Evolutionary conservation across 495 filamentous ascomycete species (phyloP).

Genomic region (Penicillium tannophilum): DNA sequence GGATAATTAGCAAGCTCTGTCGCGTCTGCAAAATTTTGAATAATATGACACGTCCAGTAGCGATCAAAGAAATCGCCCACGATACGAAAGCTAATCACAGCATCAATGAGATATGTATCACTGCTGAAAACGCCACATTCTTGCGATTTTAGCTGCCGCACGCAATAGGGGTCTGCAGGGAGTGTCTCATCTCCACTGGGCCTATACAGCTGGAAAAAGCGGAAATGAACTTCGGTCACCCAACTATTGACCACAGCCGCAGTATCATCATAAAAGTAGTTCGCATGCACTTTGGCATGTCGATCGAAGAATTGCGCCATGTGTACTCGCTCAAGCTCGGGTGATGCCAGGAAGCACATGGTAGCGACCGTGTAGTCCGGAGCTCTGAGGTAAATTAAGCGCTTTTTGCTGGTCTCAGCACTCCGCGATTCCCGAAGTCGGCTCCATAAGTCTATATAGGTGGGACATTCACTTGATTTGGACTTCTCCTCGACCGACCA

Average conservation of each 20-base stretch:
- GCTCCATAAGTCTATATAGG: not conserved
- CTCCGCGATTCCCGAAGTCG: not conserved
- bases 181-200: too few species aligned
- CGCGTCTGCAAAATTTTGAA: not conserved
- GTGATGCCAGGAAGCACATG: not conserved
- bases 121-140: too few species aligned
- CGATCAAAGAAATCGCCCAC: slow-evolving; percentile 2
- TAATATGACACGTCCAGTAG: slow-evolving; percentile 1
- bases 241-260: not conserved
- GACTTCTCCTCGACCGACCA: not conserved
- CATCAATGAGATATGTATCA: not conserved
- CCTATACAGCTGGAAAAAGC: not conserved
- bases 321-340: not conserved
- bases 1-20: not conserved
- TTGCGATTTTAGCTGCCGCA: too few species aligned
- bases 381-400: not conserved
- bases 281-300: not conserved
- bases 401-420: not conserved
- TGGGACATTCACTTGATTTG: not conserved
- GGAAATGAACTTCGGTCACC: slow-evolving; percentile 1
- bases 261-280: too few species aligned
- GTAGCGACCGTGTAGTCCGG: not conserved
- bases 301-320: not conserved
- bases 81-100: not conserved
- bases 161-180: too few species aligned